Percentiles rank a stretch among this genome's conserved stretches.
These are phyloP conservation scores for Mycena galopus DNA, from an alignment of 768 basidiomycete species.

Conservation along the genomic window DNA sequence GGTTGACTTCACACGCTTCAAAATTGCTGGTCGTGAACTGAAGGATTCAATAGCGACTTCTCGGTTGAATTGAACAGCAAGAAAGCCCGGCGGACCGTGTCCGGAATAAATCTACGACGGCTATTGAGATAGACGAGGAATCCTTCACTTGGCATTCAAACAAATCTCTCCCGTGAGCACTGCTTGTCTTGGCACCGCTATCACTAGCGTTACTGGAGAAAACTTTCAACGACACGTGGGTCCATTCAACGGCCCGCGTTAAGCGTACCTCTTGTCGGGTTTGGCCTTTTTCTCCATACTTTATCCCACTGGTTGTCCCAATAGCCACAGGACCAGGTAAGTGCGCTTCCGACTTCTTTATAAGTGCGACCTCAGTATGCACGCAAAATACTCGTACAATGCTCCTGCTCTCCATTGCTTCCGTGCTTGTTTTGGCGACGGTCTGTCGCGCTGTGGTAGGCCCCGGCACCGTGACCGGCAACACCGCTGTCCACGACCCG, in stretches of 20 bases:
- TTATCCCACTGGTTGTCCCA: neutral
- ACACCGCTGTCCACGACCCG: constrained; percentile 61
- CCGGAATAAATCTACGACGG: neutral
- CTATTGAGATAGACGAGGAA: neutral
- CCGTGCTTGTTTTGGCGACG: constrained; percentile 32
- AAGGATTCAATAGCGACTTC: no score
- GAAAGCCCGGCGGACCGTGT: neutral
- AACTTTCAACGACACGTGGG: neutral
- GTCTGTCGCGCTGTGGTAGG: constrained; percentile 46
- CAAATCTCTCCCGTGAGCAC: neutral
- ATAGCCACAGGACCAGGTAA: neutral
- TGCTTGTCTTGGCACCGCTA: neutral
- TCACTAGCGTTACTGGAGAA: no score
- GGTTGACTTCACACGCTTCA: no score
- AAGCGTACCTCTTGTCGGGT: no score
- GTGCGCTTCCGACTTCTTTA: neutral
- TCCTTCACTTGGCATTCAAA: neutral
- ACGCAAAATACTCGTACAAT: constrained; percentile 14
- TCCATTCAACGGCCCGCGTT: neutral
- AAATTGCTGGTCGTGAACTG: no score
- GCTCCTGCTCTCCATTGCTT: constrained; percentile 32
- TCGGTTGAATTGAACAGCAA: neutral
- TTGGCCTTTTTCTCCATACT: neutral
- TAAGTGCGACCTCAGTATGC: neutral
- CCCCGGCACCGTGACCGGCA: constrained; percentile 54